Evolutionary conservation across 371 early-diverging fungal species (phyloP), one percentile per base, ranked within the genome.

Genomic region (Conidiobolus incongruus): DNA sequence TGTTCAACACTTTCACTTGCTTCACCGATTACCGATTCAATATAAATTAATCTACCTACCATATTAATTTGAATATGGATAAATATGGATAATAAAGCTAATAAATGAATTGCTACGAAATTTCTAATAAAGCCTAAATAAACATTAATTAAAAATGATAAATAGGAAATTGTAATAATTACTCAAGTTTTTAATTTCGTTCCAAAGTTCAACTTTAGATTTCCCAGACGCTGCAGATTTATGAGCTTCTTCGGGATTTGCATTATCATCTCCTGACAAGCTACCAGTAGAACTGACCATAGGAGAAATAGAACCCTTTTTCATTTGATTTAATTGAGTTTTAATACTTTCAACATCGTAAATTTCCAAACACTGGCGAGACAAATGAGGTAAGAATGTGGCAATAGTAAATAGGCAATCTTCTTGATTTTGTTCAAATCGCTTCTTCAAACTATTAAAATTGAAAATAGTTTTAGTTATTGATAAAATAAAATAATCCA

Each of bases 31-130:
- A 90, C 81, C n/a, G 83, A 77, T 55, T 87, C 85, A 13, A 88
- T 65, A 52, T 91, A 94, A 32, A 82, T 82, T 57, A 74, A 77
- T 42, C 90, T 76, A 2, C 92, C 95, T 37, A 94, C 54, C 3
- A 94, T 61, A 54, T 84, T 89, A 38, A 94, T 68, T 58, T 94
- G 91, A 12, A 84, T 58, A 48, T 81, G 77, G 1, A 80, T 82
- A 19, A 90, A 64, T 38, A 86, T 42, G 0, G 81, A 77, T 48
- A 92, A 51, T 19, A 92, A 65, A 4, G 75, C 72, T 30, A 86
- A 54, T 15, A 81, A 65, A 52, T 94, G 92, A 26, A 89, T 60
- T 0, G 85, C 65, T 0, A 85, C 68, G 22, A 90, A 52, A 3
- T 82, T 73, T 31, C 88, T 70, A 0, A 78, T 74, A 57, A 94